Conservation (phyloP, 2,329 filamentous ascomycete genomes). For the Macrophomina phaseolina region DNA sequence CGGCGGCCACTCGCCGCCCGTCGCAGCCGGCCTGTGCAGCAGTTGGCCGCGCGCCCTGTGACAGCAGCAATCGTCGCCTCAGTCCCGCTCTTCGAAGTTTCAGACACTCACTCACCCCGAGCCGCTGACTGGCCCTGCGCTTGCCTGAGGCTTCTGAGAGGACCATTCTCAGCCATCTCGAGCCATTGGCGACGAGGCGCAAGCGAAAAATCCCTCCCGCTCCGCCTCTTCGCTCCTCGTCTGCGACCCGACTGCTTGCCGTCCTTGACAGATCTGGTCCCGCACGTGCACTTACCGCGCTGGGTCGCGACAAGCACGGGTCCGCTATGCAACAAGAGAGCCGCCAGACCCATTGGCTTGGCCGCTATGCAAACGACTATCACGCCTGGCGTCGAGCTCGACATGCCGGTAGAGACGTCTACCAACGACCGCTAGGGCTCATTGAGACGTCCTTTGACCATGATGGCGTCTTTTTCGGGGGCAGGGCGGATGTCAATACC, state of each 20-base stretch:
- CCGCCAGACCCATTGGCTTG: slow-evolving; percentile 43
- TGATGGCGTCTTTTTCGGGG: slow-evolving; percentile 52
- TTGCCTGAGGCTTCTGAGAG: background rate
- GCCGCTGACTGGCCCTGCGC: background rate
- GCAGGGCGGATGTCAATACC: slow-evolving; percentile 52
- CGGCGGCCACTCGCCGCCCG: background rate
- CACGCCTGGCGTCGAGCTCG: slow-evolving; percentile 44
- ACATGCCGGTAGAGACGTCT: slow-evolving; percentile 28
- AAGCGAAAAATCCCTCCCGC: too few relatives aligned
- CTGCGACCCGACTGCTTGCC: background rate
- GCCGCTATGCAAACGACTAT: slow-evolving; percentile 45
- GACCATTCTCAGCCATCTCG: background rate
- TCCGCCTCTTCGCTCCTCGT: background rate
- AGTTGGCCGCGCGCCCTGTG: background rate
- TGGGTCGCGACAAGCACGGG: too few relatives aligned
- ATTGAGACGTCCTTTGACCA: slow-evolving; percentile 53
- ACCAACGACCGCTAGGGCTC: slow-evolving; percentile 48
- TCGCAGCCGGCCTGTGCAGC: background rate
- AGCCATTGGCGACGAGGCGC: background rate
- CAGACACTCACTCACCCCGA: background rate
- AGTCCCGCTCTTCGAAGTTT: slow-evolving; percentile 7
- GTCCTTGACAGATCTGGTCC: background rate
- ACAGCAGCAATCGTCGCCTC: background rate
- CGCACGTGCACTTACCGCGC: background rate
- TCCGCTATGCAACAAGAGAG: slow-evolving; percentile 12